phyloP scores from a whole-genome alignment of 2,329 filamentous ascomycete genomes.

The Clonostachys sp. region DNA sequence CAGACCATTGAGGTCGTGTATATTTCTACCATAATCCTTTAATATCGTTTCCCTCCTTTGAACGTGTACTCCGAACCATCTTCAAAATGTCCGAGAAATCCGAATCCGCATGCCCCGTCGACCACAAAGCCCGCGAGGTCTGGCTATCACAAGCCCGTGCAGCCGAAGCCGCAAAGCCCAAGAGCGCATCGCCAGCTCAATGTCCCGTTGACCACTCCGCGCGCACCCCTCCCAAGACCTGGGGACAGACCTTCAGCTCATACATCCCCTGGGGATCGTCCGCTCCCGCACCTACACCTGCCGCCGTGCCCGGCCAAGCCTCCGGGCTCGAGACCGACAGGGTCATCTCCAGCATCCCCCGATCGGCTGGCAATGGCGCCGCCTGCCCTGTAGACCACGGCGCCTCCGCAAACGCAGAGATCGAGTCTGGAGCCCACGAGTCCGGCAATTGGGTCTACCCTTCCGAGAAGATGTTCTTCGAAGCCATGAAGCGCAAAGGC shows the following conservation, averaged over 20 bases:
- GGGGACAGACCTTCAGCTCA: slow-evolving; percentile 35
- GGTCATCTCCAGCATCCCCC: slow-evolving; percentile 75
- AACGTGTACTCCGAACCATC: too few relatives aligned
- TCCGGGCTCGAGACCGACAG: slow-evolving; percentile 57
- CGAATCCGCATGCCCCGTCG: slow-evolving; percentile 69
- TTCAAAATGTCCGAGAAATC: slow-evolving; percentile 18
- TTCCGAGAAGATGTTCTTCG: slow-evolving; percentile 95
- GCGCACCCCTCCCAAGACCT: slow-evolving; percentile 24
- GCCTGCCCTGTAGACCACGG: slow-evolving; percentile 32
- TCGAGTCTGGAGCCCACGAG: slow-evolving; percentile 67
- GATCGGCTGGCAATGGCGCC: slow-evolving; percentile 37
- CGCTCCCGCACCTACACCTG: slow-evolving; percentile 6
- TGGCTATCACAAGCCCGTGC: slow-evolving; percentile 72
- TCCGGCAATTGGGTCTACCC: slow-evolving; percentile 97
- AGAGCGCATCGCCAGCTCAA: slow-evolving; percentile 8
- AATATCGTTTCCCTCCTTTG: too few relatives aligned
- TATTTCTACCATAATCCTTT: too few relatives aligned
- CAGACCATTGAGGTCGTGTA: too few relatives aligned
- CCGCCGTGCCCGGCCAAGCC: slow-evolving; percentile 5
- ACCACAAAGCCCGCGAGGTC: slow-evolving; percentile 80
- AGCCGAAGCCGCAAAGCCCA: slow-evolving; percentile 30
- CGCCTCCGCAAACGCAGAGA: slow-evolving; percentile 65
- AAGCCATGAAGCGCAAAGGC: slow-evolving; percentile 89
- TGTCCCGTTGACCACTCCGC: slow-evolving; percentile 26
- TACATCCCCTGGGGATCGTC: slow-evolving; percentile 33